A percentile compares a stretch with the other conserved stretches of the same genome.
phyloP scores from a whole-genome alignment of 768 basidiomycete species.

The Leccinum ochraceum region DNA sequence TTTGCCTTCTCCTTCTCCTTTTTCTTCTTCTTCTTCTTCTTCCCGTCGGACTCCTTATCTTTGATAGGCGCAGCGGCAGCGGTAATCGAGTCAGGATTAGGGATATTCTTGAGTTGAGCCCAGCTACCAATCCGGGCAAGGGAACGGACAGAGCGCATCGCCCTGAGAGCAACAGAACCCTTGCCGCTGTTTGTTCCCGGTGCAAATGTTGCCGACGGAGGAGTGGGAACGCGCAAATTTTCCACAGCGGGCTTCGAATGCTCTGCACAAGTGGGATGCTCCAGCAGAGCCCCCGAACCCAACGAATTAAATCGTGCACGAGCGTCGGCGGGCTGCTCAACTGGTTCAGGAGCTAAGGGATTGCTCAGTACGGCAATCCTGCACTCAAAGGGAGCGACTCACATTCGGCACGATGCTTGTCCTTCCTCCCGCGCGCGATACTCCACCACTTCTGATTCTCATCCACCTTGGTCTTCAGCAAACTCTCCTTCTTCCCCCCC shows the following conservation, averaged over 20 bases:
- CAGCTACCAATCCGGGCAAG: constrained; percentile 73
- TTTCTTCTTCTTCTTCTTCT: constrained; percentile 38
- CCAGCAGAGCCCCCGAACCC: constrained; percentile 42
- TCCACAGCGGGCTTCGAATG: constrained; percentile 16
- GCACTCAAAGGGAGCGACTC: neutral
- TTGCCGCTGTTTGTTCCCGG: constrained; percentile 34
- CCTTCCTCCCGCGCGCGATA: constrained; percentile 66
- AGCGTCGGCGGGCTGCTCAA: constrained; percentile 25
- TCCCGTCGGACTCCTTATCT: constrained; percentile 32
- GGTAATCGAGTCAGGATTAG: constrained; percentile 33
- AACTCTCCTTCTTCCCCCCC: constrained; percentile 35
- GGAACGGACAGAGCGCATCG: constrained; percentile 74
- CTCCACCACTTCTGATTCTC: constrained; percentile 80
- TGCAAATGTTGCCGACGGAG: constrained; percentile 35
- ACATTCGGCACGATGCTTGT: constrained; percentile 40
- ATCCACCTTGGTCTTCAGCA: constrained; percentile 43
- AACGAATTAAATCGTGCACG: constrained; percentile 69
- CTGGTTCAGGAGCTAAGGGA: constrained; percentile 49
- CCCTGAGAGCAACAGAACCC: constrained; percentile 73
- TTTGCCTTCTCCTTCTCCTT: constrained; percentile 35
- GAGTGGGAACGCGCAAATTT: constrained; percentile 21
- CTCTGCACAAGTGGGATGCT: constrained; percentile 21
- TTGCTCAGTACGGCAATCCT: constrained; percentile 5
- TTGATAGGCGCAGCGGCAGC: constrained; percentile 28
- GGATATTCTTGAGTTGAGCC: constrained; percentile 54